Base-by-base conservation (phyloP, 164 flowering plant species). In the Kalanchoe fedtschenkoi region DNA sequence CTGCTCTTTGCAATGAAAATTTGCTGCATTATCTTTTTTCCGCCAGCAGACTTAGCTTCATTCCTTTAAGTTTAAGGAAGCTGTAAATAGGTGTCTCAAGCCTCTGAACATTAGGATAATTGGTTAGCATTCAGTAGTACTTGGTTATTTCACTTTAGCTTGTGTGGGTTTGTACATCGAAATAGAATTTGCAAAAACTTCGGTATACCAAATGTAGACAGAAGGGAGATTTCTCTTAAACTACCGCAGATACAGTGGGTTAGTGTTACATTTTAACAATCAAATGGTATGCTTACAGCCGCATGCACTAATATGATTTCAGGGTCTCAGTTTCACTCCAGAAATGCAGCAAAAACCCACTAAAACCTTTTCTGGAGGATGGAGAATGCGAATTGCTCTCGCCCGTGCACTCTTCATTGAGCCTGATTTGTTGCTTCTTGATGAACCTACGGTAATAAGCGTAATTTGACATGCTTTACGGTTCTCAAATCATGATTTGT, bases 351-450 rank as follows among this genome's bases (percentile, higher is more conserved):
- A 44, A 64, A 86, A 77, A 64, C 72, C 97, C 22, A 95, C 99
- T 43, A 89, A 78, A 71, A 72, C 96, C 55, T 95, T 95, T 74
- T 91, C 97, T 68, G 99, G 97, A 71, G 99, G 99, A 71, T 95
- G 99, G 99, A 66, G 99, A 37, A 95, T 95, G 99, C 78, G 99
- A 69, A 87, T 95, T 60, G 97, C 99, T 68, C 96, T 95, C 77
- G 99, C 99, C 37, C 95, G 99, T 64, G 99, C 99, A 22, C 71
- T 95, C 42, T 95, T 95, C 67, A 84, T 91, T 66, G 96, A 91
- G 80, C 99, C 99, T 61, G 97, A 91, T 77, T 61, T 91, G 61
- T 76, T 95, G 75, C 76, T 95, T 26, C 97, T 95, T 72, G 99
- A 95, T 77, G 99, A 95, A 75, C 99, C 99, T 39, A 95, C 97